phyloP scores from a whole-genome alignment of 2,329 filamentous ascomycete genomes.

The Colletotrichum melonis region DNA sequence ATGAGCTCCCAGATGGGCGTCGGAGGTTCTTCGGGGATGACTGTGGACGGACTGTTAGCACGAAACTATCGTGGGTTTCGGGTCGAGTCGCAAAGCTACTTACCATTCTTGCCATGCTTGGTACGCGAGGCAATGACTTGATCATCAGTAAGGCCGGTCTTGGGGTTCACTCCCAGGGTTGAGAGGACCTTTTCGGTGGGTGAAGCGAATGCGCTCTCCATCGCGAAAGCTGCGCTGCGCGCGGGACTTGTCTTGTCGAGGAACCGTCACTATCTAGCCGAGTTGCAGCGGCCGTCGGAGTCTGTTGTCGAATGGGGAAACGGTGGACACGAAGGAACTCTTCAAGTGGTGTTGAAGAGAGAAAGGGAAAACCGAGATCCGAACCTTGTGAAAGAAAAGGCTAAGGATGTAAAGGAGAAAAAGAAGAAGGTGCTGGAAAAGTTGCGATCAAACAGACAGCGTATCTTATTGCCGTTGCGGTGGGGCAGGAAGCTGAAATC shows the following conservation, averaged over 20 bases:
- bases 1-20: slow-evolving; percentile 97
- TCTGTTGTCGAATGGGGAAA: background rate
- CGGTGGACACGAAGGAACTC: background rate
- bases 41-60: slow-evolving; percentile 47
- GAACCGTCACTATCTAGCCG: slow-evolving; percentile 26
- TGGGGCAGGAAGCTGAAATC: slow-evolving; percentile 36
- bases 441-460: slow-evolving; percentile 27
- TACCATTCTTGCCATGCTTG: slow-evolving; percentile 76
- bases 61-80: slow-evolving; percentile 17
- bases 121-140: slow-evolving; percentile 66
- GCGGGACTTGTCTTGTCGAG: slow-evolving; percentile 29
- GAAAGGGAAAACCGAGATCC: slow-evolving; percentile 14
- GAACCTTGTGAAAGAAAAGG: slow-evolving; percentile 3
- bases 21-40: slow-evolving; percentile 86
- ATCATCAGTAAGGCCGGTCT: slow-evolving; percentile 66
- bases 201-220: slow-evolving; percentile 73
- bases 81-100: slow-evolving; percentile 41
- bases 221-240: slow-evolving; percentile 45
- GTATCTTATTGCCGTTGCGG: slow-evolving; percentile 35
- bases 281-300: slow-evolving; percentile 18
- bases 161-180: slow-evolving; percentile 66
- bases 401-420: slow-evolving; percentile 17
- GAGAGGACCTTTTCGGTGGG: slow-evolving; percentile 69
- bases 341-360: background rate
- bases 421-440: slow-evolving; percentile 29